Percentiles rank a stretch among this genome's conserved stretches.
phyloP scores from a whole-genome alignment of 1,139 yeast species.

The Pichia inconspicua region DNA sequence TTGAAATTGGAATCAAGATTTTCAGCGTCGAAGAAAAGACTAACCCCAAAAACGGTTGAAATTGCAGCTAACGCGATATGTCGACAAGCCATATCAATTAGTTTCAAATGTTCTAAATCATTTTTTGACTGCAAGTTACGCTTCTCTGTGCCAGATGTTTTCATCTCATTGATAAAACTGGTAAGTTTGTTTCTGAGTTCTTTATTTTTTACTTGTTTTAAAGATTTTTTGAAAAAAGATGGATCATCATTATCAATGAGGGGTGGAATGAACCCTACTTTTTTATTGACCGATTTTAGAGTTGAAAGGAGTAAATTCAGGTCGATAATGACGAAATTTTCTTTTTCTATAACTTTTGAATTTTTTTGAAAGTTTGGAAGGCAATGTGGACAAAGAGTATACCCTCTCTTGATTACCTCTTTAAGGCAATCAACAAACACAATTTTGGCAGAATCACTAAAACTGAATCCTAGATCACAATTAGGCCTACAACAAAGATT shows the following conservation, averaged over 20 bases:
- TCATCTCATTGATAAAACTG: not conserved
- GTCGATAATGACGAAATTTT: conserved; percentile 34
- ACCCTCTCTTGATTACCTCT: conserved; percentile 43
- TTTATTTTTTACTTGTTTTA: conserved; percentile 14
- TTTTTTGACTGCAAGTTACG: conserved; percentile 35
- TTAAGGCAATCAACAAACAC: conserved; percentile 33
- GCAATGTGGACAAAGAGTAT: conserved; percentile 46
- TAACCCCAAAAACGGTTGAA: conserved; percentile 35
- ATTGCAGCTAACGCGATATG: conserved; percentile 74
- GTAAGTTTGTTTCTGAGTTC: conserved; percentile 18
- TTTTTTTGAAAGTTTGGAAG: conserved; percentile 27
- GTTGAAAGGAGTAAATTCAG: conserved; percentile 47
- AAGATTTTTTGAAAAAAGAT: conserved; percentile 26
- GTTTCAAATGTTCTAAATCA: conserved; percentile 60
- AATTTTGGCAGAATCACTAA: conserved; percentile 37
- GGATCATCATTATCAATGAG: conserved; percentile 38
- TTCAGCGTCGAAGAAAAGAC: not conserved
- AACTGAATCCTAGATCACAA: conserved; percentile 45
- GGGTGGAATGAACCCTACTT: conserved; percentile 52
- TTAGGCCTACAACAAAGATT: conserved; percentile 56
- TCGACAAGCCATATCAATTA: conserved; percentile 75
- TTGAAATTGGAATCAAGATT: not conserved
- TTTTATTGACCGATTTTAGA: conserved; percentile 48
- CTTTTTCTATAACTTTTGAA: conserved; percentile 7
- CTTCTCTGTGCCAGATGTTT: not conserved